A percentile compares a stretch with the other conserved stretches of the same genome.
Evolutionary conservation across 805 yeast genomes (phyloP).

Genomic region (Wickerhamomyces alni): DNA sequence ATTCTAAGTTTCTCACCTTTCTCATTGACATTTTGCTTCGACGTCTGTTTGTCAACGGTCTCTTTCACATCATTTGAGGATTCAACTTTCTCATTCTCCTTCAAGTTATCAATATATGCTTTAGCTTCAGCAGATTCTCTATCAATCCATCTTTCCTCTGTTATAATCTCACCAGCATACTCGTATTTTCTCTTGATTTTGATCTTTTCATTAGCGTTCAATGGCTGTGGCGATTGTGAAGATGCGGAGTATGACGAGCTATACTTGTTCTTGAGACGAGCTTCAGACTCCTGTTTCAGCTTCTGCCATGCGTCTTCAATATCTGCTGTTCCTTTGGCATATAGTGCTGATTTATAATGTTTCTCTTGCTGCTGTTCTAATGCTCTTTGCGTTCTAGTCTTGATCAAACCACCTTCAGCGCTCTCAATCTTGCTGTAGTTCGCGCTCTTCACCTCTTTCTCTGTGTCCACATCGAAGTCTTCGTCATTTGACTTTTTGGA

Average conservation of each 20-base stretch:
- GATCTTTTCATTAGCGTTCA: slow-evolving; percentile 38
- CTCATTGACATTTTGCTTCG: slow-evolving; percentile 13
- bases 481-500: slow-evolving; percentile 26
- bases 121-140: slow-evolving; percentile 80
- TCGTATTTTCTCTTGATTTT: slow-evolving; percentile 73
- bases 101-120: slow-evolving; percentile 62
- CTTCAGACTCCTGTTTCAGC: slow-evolving; percentile 32
- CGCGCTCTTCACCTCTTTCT: slow-evolving; percentile 23
- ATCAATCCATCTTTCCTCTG: slow-evolving; percentile 75
- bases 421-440: slow-evolving; percentile 50
- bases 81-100: slow-evolving; percentile 23
- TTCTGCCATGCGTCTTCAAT: slow-evolving; percentile 51
- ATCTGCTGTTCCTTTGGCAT: slow-evolving; percentile 29
- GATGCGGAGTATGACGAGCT: slow-evolving; percentile 13
- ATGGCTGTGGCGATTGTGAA: slow-evolving; percentile 7
- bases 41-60: slow-evolving; percentile 3
- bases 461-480: slow-evolving; percentile 29
- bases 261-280: slow-evolving; percentile 20
- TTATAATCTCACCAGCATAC: slow-evolving; percentile 81
- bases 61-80: slow-evolving; percentile 10
- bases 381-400: slow-evolving; percentile 60
- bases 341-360: slow-evolving; percentile 13
- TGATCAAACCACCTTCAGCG: slow-evolving; percentile 55
- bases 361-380: slow-evolving; percentile 31
- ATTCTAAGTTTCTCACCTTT: slow-evolving; percentile 37